Conservation (phyloP, 2,329 filamentous ascomycete species). For the Colletotrichum sp. region DNA sequence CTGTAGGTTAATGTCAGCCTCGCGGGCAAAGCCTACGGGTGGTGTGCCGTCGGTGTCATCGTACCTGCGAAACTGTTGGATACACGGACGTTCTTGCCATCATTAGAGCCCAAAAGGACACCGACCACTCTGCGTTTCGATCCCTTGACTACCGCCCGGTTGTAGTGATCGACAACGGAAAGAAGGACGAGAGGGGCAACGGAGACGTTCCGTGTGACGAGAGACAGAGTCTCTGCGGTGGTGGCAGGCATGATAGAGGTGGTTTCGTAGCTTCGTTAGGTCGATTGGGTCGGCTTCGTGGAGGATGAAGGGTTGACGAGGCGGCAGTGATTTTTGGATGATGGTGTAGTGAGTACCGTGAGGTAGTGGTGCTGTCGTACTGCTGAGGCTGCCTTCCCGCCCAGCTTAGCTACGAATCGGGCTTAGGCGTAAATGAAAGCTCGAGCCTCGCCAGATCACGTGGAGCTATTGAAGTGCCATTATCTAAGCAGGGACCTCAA, state of each 20-base stretch:
- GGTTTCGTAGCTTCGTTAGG: slow-evolving; percentile 15
- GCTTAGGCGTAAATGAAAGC: slow-evolving; percentile 21
- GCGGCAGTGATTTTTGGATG: neutral
- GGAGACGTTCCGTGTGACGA: slow-evolving; percentile 93
- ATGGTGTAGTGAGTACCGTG: neutral
- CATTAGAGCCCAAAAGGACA: slow-evolving; percentile 92
- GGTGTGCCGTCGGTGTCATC: slow-evolving; percentile 18
- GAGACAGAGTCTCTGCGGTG: slow-evolving; percentile 93
- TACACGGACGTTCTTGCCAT: slow-evolving; percentile 93
- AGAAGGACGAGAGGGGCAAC: slow-evolving; percentile 97
- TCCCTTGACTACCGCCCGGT: slow-evolving; percentile 87
- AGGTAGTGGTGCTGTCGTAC: slow-evolving; percentile 23
- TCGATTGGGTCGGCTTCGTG: slow-evolving; percentile 17
- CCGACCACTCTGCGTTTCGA: slow-evolving; percentile 88
- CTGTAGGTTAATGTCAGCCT: slow-evolving; percentile 50
- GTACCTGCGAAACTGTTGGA: slow-evolving; percentile 98
- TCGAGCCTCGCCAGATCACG: slow-evolving; percentile 23
- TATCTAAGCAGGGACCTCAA: neutral
- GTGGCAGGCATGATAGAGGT: slow-evolving; percentile 82
- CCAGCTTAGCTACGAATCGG: slow-evolving; percentile 22
- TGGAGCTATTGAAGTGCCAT: neutral
- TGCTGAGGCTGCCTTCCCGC: slow-evolving; percentile 30
- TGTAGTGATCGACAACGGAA: slow-evolving; percentile 98
- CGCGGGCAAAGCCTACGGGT: slow-evolving; percentile 9
- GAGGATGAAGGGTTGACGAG: slow-evolving; percentile 2